A percentile compares a stretch with the other conserved stretches of the same genome.
Conservation (phyloP, 2,329 filamentous ascomycete species). For the Neopestalotiopsis rosae region DNA sequence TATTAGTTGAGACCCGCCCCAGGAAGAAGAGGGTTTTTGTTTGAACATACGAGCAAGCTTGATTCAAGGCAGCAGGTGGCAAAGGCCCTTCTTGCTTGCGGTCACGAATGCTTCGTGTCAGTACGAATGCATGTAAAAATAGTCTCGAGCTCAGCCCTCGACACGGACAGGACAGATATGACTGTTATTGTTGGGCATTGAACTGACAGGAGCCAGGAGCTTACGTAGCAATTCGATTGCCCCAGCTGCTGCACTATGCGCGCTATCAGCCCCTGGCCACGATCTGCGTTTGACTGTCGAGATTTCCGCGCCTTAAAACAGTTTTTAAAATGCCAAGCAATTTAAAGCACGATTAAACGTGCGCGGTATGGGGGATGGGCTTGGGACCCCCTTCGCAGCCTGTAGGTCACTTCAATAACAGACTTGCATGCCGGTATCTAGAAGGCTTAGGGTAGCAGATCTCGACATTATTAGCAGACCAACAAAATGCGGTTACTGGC, state of each 20-base stretch:
- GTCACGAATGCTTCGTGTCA: background rate
- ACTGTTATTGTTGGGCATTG: background rate
- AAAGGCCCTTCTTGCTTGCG: background rate
- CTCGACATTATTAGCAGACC: background rate
- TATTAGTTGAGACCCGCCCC: background rate
- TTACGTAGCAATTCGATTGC: background rate
- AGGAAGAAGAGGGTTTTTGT: background rate
- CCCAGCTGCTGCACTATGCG: background rate
- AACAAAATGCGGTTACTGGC: too few relatives aligned
- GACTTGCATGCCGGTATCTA: background rate
- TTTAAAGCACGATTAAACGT: constrained; percentile 16
- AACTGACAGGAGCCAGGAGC: background rate
- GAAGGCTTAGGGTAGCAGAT: background rate
- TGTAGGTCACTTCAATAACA: background rate
- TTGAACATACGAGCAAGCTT: background rate
- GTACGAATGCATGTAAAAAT: background rate
- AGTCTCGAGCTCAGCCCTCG: background rate
- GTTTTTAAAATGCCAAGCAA: constrained; percentile 17
- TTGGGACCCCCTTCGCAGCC: background rate
- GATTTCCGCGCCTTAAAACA: constrained; percentile 12
- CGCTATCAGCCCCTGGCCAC: constrained; percentile 10
- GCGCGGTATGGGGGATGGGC: background rate
- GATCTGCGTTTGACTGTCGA: constrained; percentile 15
- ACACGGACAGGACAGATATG: background rate
- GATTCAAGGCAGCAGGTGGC: background rate